Base-by-base conservation (phyloP, 805 yeast species). In the Ogataea nonfermentans region DNA sequence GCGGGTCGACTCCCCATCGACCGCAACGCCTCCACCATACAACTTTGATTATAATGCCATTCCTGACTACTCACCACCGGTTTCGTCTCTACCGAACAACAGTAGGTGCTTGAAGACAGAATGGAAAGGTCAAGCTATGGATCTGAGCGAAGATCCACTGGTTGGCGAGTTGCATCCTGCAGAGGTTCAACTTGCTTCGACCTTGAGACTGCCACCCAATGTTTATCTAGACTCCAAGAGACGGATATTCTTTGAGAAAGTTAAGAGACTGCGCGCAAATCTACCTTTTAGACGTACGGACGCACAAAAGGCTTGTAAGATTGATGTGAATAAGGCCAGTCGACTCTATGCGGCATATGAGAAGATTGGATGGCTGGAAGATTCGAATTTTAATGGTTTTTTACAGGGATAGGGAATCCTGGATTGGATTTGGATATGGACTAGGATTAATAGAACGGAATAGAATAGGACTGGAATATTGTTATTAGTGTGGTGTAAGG, bases 91-190 rank as follows among this genome's bases (percentile, higher is more conserved):
- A 46, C 95, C 95, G 52, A 77, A 69, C 48, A 81, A 79, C 54
- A 67, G 74, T 41, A 80, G 83, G 65, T 79, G 87, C 49, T 70
- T 90, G 52, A 83, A 83, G 57, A 85, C 95, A 24, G 98, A 91
- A 62, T 91, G 99, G 99, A 91, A 90, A 67, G 99, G 98, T 9
- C 95, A 89, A 53, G 95, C 97, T 25, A 89, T 91, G 96, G 95
- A 86, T 61, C 73, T 91, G 41, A 71, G 82, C 12, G 55, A 63
- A 23, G 98, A 93, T 63, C 95, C 96, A 14, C 73, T 86, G 50
- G 63, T 74, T 35, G 66, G 66, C 32, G 74, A 81, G 52, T 71
- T 93, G 49, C 97, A 91, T 63, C 97, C 97, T 0, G 96, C 96
- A 4, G 99, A 91, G 65, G 74, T 84, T 11, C 71, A 75, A 29